phyloP scores from a whole-genome alignment of 495 filamentous ascomycete species.

The Melanomma pulvis-pyrius region DNA sequence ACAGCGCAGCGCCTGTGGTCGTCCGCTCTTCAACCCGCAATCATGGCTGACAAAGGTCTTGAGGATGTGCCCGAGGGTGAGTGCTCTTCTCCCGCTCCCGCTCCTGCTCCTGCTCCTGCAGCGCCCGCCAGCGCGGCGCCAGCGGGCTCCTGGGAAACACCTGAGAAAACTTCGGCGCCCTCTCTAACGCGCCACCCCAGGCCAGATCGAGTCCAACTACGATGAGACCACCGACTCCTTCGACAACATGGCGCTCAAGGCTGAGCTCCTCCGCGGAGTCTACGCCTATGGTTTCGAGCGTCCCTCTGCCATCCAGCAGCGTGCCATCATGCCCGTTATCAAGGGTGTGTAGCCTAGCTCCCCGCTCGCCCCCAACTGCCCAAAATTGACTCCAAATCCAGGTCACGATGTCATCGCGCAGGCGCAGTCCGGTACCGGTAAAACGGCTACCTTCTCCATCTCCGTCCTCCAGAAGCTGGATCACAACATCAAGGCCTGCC shows the following conservation, averaged over 20 bases:
- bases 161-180: conserved; percentile 24
- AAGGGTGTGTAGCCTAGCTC: conserved; percentile 71
- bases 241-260: conserved; percentile 94
- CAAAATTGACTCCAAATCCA: conserved; percentile 48
- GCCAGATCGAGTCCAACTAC: conserved; percentile 99
- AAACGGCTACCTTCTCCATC: conserved; percentile 99
- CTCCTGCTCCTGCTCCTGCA: background rate
- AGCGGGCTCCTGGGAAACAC: conserved; percentile 36
- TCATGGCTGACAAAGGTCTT: conserved; percentile 96
- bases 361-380: background rate
- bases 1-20: conserved; percentile 75
- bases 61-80: conserved; percentile 91
- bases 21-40: conserved; percentile 65
- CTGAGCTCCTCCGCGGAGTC: conserved; percentile 96
- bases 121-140: background rate
- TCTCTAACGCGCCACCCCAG: conserved; percentile 54
- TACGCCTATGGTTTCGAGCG: conserved; percentile 99
- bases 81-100: conserved; percentile 22
- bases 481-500: conserved; percentile 87
- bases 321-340: conserved; percentile 99
- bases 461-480: conserved; percentile 98
- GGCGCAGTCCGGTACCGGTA: conserved; percentile 98
- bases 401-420: conserved; percentile 98
- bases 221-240: conserved; percentile 99
- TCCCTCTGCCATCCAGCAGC: conserved; percentile 98